Evolutionary conservation across 2,329 filamentous ascomycete genomes (phyloP).

Genomic region (Magnaporthales sp.): DNA sequence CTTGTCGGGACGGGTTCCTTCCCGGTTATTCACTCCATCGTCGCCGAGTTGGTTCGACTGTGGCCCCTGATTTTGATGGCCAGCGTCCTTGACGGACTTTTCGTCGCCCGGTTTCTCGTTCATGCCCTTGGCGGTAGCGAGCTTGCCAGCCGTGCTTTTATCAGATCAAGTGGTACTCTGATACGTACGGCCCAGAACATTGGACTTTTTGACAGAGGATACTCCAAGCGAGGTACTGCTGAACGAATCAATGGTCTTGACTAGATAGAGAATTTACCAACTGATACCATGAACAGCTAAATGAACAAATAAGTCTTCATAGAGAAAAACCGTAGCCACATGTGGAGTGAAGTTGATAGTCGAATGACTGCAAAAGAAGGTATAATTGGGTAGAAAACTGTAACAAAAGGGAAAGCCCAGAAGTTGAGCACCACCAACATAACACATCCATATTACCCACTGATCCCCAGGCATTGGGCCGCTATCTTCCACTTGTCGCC

Average conservation of each 20-base stretch:
- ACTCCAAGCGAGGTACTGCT: not conserved
- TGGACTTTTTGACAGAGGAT: not conserved
- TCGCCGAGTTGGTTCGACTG: not conserved
- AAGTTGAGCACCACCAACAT: not conserved
- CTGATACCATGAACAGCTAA: not conserved
- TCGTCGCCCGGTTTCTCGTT: not conserved
- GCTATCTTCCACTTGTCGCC: not conserved
- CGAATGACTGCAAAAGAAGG: not conserved
- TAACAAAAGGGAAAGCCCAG: not conserved
- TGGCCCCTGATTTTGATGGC: not conserved
- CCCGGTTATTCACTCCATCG: not conserved
- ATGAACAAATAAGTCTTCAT: not conserved
- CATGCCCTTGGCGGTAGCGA: not conserved
- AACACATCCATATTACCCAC: not conserved
- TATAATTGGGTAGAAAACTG: constrained; percentile 11
- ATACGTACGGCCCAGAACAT: not conserved
- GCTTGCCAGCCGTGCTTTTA: constrained; percentile 4
- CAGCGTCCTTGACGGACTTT: not conserved
- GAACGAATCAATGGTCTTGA: not conserved
- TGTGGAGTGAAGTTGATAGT: not conserved
- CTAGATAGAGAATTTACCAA: not conserved
- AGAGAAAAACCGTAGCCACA: not conserved
- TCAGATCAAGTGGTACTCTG: not conserved
- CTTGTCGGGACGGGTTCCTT: not conserved
- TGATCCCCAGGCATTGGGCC: not conserved